Evolutionary conservation across 2,329 filamentous ascomycete species (phyloP).

Genomic region (Trichoderma simmonsii): DNA sequence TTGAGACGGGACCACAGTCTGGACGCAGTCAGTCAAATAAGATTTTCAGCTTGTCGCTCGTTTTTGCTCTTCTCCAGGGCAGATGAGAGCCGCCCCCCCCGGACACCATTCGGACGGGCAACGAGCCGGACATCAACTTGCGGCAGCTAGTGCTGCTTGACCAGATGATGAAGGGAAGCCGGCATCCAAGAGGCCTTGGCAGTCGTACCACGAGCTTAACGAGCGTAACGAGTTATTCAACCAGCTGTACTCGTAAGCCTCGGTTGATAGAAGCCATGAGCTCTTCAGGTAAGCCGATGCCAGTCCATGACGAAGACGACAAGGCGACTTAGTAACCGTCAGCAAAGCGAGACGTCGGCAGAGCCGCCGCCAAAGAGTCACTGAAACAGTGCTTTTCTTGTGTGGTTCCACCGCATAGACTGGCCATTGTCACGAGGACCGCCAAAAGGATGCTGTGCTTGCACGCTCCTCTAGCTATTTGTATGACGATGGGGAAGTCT

Average conservation of each 20-base stretch:
- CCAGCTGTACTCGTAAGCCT: background rate
- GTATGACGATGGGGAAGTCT: slow-evolving; percentile 13
- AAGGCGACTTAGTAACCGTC: background rate
- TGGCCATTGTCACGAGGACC: slow-evolving; percentile 13
- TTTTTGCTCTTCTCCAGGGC: background rate
- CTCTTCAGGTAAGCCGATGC: background rate
- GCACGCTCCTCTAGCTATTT: background rate
- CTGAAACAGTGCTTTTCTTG: background rate
- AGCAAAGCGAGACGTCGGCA: background rate
- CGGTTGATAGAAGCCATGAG: background rate
- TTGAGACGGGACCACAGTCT: background rate
- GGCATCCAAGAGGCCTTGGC: background rate
- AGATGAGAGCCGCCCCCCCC: background rate
- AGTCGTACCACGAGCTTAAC: background rate
- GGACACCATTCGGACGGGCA: background rate
- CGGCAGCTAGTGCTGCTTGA: background rate
- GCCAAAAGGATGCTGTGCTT: slow-evolving; percentile 2
- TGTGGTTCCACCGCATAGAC: slow-evolving; percentile 3
- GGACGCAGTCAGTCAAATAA: background rate
- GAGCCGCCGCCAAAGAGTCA: background rate
- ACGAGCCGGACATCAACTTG: background rate
- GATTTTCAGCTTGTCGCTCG: background rate
- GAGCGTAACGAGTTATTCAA: background rate
- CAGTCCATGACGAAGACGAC: background rate
- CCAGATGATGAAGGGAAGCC: background rate